Evolutionary conservation across 192 early-diverging fungal species (phyloP).

Genomic region (Podila minutissima): DNA sequence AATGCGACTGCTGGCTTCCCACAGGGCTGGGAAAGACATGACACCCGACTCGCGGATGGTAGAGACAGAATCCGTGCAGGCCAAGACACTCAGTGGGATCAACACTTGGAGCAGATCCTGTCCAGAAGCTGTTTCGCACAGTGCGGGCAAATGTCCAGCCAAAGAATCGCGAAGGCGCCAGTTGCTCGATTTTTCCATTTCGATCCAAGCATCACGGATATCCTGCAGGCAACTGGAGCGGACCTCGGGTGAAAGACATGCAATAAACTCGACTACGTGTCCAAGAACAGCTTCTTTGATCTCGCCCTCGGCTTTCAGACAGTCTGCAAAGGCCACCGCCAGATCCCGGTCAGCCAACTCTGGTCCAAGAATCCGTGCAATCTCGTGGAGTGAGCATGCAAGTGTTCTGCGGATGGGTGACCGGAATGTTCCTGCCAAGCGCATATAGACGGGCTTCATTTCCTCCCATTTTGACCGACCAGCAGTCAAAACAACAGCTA

Average conservation of each 20-base stretch:
- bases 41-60: conserved; percentile 65
- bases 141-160: conserved; percentile 68
- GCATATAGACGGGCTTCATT: conserved; percentile 52
- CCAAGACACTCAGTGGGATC: conserved; percentile 71
- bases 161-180: conserved; percentile 81
- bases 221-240: conserved; percentile 74
- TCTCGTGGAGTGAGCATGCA: conserved; percentile 70
- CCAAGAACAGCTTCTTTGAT: conserved; percentile 77
- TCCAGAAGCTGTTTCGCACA: conserved; percentile 71
- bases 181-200: conserved; percentile 66
- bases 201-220: conserved; percentile 72
- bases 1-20: conserved; percentile 21
- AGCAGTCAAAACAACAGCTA: conserved; percentile 66
- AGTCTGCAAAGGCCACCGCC: conserved; percentile 62
- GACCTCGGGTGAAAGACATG: conserved; percentile 65
- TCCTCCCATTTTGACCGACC: conserved; percentile 67
- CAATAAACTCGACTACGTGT: conserved; percentile 72
- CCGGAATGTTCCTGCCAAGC: conserved; percentile 47
- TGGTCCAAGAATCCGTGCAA: conserved; percentile 64
- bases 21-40: conserved; percentile 30
- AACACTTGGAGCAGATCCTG: conserved; percentile 69
- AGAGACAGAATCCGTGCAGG: conserved; percentile 62
- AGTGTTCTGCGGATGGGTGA: conserved; percentile 64
- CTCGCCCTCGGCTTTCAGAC: conserved; percentile 64
- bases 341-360: conserved; percentile 63